Evolutionary conservation across 2,329 filamentous ascomycete genomes (phyloP).

Genomic region (Keithomyces neogunnii): DNA sequence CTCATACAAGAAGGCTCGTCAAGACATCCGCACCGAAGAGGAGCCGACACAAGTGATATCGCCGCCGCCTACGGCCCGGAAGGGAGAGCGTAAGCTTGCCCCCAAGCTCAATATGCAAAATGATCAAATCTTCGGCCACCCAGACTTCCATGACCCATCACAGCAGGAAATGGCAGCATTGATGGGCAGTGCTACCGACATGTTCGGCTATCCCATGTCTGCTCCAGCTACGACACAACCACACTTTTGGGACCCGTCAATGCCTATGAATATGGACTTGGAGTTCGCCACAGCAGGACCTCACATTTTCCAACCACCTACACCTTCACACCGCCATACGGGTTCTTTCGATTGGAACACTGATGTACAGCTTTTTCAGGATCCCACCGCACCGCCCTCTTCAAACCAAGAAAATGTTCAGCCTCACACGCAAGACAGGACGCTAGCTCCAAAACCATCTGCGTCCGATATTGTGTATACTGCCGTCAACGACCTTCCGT

Average conservation of each 20-base stretch:
- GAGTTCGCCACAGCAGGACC: slow-evolving; percentile 41
- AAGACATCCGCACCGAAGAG: slow-evolving; percentile 27
- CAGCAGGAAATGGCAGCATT: slow-evolving; percentile 41
- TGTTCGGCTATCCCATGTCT: slow-evolving; percentile 55
- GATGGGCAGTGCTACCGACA: slow-evolving; percentile 39
- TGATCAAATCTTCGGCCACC: slow-evolving; percentile 45
- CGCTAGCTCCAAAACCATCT: slow-evolving; percentile 42
- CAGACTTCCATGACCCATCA: slow-evolving; percentile 40
- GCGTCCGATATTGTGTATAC: slow-evolving; percentile 19
- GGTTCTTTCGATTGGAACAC: slow-evolving; percentile 50
- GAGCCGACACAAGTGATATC: slow-evolving; percentile 44
- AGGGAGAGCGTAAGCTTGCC: slow-evolving; percentile 46
- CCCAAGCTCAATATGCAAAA: slow-evolving; percentile 49
- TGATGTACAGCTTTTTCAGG: slow-evolving; percentile 46
- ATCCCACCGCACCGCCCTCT: slow-evolving; percentile 25
- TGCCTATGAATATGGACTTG: slow-evolving; percentile 49
- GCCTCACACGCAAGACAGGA: slow-evolving; percentile 32
- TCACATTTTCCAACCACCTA: slow-evolving; percentile 31
- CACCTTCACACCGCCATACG: slow-evolving; percentile 33
- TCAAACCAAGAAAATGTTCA: slow-evolving; percentile 28
- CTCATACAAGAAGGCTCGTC: slow-evolving; percentile 36
- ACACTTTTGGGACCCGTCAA: slow-evolving; percentile 50
- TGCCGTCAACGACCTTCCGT: slow-evolving; percentile 18
- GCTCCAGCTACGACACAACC: slow-evolving; percentile 41
- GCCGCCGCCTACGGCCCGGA: slow-evolving; percentile 49